These are phyloP conservation scores for Leptographium wingfieldii DNA, from an alignment of 2,329 filamentous ascomycete species.

Conservation along the genomic window DNA sequence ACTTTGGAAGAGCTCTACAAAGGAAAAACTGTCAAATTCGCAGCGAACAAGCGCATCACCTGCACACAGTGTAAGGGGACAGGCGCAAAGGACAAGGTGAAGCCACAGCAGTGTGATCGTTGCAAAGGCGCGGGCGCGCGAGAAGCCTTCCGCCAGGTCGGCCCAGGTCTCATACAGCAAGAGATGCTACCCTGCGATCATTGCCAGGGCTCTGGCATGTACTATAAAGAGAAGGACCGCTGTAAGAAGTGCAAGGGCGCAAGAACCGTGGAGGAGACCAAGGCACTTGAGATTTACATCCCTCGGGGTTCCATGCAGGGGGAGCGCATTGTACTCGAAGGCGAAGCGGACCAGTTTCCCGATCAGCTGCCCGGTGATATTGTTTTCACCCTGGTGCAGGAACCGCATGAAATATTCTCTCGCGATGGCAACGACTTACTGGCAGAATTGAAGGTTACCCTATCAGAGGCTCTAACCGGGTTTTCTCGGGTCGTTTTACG, in stretches of 20 bases:
- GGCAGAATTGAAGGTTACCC: slow-evolving; percentile 65
- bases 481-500: slow-evolving; percentile 85
- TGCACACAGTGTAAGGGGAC: slow-evolving; percentile 79
- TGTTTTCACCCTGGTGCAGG: slow-evolving; percentile 75
- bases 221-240: slow-evolving; percentile 91
- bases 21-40: slow-evolving; percentile 95
- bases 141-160: slow-evolving; percentile 69
- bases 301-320: slow-evolving; percentile 76
- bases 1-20: slow-evolving; percentile 93
- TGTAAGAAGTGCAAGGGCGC: slow-evolving; percentile 99
- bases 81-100: slow-evolving; percentile 86
- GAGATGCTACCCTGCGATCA: slow-evolving; percentile 68
- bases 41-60: slow-evolving; percentile 85
- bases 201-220: slow-evolving; percentile 73
- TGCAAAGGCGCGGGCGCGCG: slow-evolving; percentile 73
- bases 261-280: slow-evolving; percentile 74
- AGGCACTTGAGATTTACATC: slow-evolving; percentile 93
- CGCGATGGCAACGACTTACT: slow-evolving; percentile 75
- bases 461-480: slow-evolving; percentile 74
- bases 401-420: slow-evolving; percentile 68
- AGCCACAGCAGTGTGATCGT: slow-evolving; percentile 66
- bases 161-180: slow-evolving; percentile 74
- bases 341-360: slow-evolving; percentile 86
- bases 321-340: slow-evolving; percentile 79
- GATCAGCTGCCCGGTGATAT: slow-evolving; percentile 87